Percentiles rank a stretch among this genome's conserved stretches.
Conservation (phyloP, 2,329 filamentous ascomycete genomes). For the Aspergillus sojae region DNA sequence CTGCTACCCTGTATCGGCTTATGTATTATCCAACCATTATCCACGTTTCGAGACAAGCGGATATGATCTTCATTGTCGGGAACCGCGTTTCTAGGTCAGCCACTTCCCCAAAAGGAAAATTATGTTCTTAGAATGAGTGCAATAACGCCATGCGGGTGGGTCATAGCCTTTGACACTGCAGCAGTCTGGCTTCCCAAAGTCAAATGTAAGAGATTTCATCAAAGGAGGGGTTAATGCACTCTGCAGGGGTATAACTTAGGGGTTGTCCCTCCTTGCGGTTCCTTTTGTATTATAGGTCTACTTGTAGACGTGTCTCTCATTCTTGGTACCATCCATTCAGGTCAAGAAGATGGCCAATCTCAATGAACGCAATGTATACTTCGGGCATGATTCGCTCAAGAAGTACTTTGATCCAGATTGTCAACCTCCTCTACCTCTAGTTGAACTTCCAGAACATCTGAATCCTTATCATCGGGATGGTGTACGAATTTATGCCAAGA, state of each 20-base stretch:
- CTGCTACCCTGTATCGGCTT: not conserved
- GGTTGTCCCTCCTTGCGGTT: constrained; percentile 10
- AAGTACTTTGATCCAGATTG: constrained; percentile 63
- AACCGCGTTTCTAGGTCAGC: not conserved
- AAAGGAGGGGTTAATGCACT: constrained; percentile 3
- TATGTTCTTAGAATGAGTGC: not conserved
- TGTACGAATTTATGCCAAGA: constrained; percentile 66
- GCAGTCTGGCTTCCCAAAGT: not conserved
- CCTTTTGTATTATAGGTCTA: not conserved
- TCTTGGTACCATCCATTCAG: constrained; percentile 1
- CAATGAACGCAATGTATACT: constrained; percentile 58
- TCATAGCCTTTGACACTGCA: not conserved
- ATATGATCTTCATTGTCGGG: not conserved
- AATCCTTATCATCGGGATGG: constrained; percentile 62
- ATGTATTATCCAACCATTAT: not conserved
- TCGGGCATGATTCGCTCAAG: constrained; percentile 58
- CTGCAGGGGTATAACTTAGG: constrained; percentile 10
- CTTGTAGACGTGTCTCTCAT: not conserved
- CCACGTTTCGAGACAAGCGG: not conserved
- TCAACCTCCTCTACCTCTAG: constrained; percentile 61
- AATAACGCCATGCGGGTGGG: not conserved
- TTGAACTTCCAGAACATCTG: constrained; percentile 60
- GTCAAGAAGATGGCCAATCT: constrained; percentile 25
- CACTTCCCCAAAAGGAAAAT: not conserved
- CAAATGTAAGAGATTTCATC: not conserved